A percentile compares a stretch with the other conserved stretches of the same genome.
These are phyloP conservation scores for Metrosideros polymorpha DNA, from an alignment of 441 rosid species.

Conservation along the genomic window DNA sequence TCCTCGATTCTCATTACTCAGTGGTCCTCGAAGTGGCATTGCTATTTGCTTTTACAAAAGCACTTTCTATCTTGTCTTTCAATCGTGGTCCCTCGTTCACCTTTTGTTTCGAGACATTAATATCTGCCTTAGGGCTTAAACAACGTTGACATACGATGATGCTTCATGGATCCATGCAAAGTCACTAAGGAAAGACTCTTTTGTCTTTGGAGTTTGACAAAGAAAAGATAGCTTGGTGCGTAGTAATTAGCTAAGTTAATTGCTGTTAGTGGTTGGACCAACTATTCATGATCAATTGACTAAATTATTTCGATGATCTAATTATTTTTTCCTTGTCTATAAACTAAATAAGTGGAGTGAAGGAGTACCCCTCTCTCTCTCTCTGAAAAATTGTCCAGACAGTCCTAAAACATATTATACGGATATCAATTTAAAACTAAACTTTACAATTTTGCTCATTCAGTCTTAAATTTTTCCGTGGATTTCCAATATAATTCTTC, in stretches of 20 bases:
- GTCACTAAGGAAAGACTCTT: not conserved
- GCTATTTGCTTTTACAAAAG: not conserved
- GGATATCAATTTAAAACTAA: not conserved
- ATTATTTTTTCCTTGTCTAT: not conserved
- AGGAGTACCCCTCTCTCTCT: not conserved
- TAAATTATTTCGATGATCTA: not conserved
- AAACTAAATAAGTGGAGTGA: not conserved
- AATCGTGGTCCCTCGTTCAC: not conserved
- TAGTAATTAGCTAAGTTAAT: not conserved
- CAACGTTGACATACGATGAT: not conserved
- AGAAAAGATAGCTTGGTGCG: not conserved
- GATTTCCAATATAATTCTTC: not conserved
- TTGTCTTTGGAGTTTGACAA: not conserved
- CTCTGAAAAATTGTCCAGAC: not conserved
- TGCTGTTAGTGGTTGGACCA: not conserved
- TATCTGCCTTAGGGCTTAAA: not conserved
- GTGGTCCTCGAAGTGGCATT: not conserved
- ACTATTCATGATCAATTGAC: not conserved
- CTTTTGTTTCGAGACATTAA: not conserved
- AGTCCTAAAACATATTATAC: not conserved
- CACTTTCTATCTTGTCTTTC: not conserved
- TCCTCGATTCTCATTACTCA: not conserved
- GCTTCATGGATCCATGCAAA: not conserved
- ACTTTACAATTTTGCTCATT: not conserved
- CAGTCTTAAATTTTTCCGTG: fast-evolving